A percentile compares a stretch with the other conserved stretches of the same genome.
phyloP scores from a whole-genome alignment of 2,329 filamentous ascomycete species.

The Zalaria obscura region DNA sequence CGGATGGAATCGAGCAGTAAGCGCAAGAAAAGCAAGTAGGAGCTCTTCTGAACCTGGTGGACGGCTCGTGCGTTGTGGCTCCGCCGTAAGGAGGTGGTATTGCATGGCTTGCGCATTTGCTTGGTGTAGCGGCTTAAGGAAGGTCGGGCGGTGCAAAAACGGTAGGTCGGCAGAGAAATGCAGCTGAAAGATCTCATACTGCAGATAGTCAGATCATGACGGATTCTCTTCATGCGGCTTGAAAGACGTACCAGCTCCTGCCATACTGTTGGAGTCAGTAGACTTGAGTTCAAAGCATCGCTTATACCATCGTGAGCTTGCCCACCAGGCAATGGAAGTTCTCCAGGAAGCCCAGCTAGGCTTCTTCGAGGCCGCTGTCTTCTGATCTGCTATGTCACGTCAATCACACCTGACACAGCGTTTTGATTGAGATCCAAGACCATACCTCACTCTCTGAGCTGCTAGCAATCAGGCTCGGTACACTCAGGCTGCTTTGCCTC shows the following conservation, averaged over 20 bases:
- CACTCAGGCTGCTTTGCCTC: slow-evolving; percentile 4
- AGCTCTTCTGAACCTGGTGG: slow-evolving; percentile 41
- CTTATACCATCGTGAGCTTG: neutral
- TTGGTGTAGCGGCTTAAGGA: slow-evolving; percentile 34
- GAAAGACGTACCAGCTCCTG: slow-evolving; percentile 37
- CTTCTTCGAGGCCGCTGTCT: slow-evolving; percentile 4
- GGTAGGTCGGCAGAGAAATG: slow-evolving; percentile 61
- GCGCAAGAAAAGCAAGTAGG: slow-evolving; percentile 50
- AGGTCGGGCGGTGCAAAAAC: slow-evolving; percentile 53
- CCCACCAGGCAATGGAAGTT: neutral
- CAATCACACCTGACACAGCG: neutral
- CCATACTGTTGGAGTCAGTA: slow-evolving; percentile 53
- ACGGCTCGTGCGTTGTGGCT: slow-evolving; percentile 18
- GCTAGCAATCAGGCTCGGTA: neutral
- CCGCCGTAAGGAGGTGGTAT: slow-evolving; percentile 4
- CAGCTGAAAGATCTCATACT: slow-evolving; percentile 53
- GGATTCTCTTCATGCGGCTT: neutral
- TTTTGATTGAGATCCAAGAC: neutral
- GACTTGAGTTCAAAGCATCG: slow-evolving; percentile 46
- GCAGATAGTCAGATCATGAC: slow-evolving; percentile 6
- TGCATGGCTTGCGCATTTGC: slow-evolving; percentile 9
- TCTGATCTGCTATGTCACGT: slow-evolving; percentile 1
- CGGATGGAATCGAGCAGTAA: slow-evolving; percentile 55
- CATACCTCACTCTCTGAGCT: slow-evolving; percentile 1
- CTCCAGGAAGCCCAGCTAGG: slow-evolving; percentile 3